Conservation (phyloP, 495 filamentous ascomycete genomes). For the Aspergillus kassunensis region DNA sequence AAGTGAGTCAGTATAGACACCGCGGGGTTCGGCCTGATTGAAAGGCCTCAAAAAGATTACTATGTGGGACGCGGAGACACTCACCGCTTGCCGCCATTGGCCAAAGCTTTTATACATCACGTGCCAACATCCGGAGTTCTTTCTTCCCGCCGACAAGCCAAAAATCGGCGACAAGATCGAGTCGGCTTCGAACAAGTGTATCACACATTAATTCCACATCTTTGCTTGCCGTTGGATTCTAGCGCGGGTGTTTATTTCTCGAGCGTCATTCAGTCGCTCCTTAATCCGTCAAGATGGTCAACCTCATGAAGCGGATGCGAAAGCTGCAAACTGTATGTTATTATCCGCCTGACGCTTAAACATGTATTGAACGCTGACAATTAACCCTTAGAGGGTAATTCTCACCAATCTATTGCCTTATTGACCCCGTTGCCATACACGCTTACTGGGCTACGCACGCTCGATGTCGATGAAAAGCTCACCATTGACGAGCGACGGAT, state of each 20-base stretch:
- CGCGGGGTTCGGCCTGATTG: conserved; percentile 29
- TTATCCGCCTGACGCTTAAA: neutral
- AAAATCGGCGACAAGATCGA: conserved; percentile 13
- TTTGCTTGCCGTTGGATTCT: too few species aligned
- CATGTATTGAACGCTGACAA: conserved; percentile 10
- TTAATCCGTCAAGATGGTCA: conserved; percentile 59
- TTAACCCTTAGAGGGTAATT: conserved; percentile 30
- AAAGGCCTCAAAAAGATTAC: conserved; percentile 16
- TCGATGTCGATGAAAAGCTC: too few species aligned
- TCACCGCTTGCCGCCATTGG: conserved; percentile 18
- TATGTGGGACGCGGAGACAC: conserved; percentile 15
- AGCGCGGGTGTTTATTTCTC: neutral
- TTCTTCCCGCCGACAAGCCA: conserved; percentile 20
- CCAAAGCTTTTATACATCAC: conserved; percentile 4
- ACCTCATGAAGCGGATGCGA: conserved; percentile 71
- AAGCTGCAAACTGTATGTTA: conserved; percentile 70
- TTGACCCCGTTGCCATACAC: neutral
- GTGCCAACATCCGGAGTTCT: conserved; percentile 18
- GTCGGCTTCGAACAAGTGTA: conserved; percentile 3
- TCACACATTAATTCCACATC: neutral
- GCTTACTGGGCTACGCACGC: too few species aligned
- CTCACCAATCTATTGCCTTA: conserved; percentile 8
- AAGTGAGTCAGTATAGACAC: conserved; percentile 2
- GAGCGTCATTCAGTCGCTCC: conserved; percentile 3
- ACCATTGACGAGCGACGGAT: neutral